Evolutionary conservation across 371 early-diverging fungal genomes (phyloP), one percentile per base, ranked within the genome.

Genomic region (Mortierella sp.): DNA sequence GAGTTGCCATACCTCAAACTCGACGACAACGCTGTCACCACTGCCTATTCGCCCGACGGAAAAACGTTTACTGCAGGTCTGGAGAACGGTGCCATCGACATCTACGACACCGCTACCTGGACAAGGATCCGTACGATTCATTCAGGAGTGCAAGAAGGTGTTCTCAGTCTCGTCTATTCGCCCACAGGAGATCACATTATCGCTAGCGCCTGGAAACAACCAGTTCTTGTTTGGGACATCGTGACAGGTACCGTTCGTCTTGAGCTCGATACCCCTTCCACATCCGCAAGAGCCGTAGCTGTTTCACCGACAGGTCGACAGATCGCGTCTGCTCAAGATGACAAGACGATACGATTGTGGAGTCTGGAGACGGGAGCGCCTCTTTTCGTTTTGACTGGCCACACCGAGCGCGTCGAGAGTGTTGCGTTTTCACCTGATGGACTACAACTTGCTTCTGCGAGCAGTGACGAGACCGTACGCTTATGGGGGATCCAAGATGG

Each of bases 21-120:
- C 40, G 29, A 9, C 37, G 19, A 29, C n/a, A 13, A 8, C 16
- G 5, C n/a, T 8, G 13, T 7, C 37, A 26, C n/a, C n/a, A n/a
- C n/a, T 31, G 48, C 64, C 24, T 45, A 26, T 16, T 71, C 71
- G 7, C 64, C 48, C 4, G 50, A 71, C 22, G 64, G 64, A 10
- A 34, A 45, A 40, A n/a, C 69, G 4, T 52, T 37, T 41, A 53
- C 55, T 7, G 24, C 61, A 10, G 70, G 70, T 4, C 16, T 58
- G 61, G 6, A 31, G 11, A 40, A 70, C 41, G 70, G 61, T 2
- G 39, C 39, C 9, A 61, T 70, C 31, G 44, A 39, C 8, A 31
- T 70, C 29, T 44, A 43, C 4, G 47, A 70, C 6, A 45, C 55
- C 31, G n/a, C 34, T 1, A 37, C 29, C 14, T 67, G 67, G 67